Evolutionary conservation across 176 grass and related monocot genomes (phyloP), one percentile per base, ranked within the genome.

Genomic region (Oryza meyeriana): DNA sequence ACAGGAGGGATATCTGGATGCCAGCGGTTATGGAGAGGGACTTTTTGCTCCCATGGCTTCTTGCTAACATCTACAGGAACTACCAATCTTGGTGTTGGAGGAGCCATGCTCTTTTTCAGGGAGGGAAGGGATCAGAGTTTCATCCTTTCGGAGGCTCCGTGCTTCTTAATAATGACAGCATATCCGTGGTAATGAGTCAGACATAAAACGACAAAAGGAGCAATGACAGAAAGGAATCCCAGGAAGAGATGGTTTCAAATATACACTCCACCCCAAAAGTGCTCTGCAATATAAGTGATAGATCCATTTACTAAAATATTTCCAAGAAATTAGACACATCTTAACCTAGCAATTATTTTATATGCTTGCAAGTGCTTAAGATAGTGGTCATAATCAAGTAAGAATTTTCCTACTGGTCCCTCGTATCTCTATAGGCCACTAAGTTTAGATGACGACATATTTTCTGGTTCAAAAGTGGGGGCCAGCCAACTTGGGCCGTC

Each of bases 11-110:
- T 98, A 48, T 91, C 82, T 2, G 86, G 90, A 84, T 98, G 95
- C 95, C 92, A 98, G 22, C 90, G 90, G 57, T 93, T 95, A 77
- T 98, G 92, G 16, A 95, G 89, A 61, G 89, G 90, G 79, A 98
- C 67, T 61, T 81, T 85, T 66, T 98, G 92, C 47, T 95, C 87
- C 90, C 89, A 90, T 76, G 95, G 96, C 79, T 86, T 77, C 84
- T 98, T 98, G 80, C 91, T 93, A 78, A 95, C 84, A 77, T 98
- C 93, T 86, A 91, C 63, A 34, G 90, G 88, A 47, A 91, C 92
- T 42, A 93, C 85, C 41, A 93, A 13, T 88, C 85, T 94, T 35
- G 90, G 87, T 86, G 93, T 93, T 38, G 71, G 83, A 82, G 90
- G 90, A 86, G 89, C 90, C 95, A 93, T 95, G 39, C 75, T 71